Base-by-base conservation (phyloP, 257 asterid genomes). In the Rehmannia glutinosa region DNA sequence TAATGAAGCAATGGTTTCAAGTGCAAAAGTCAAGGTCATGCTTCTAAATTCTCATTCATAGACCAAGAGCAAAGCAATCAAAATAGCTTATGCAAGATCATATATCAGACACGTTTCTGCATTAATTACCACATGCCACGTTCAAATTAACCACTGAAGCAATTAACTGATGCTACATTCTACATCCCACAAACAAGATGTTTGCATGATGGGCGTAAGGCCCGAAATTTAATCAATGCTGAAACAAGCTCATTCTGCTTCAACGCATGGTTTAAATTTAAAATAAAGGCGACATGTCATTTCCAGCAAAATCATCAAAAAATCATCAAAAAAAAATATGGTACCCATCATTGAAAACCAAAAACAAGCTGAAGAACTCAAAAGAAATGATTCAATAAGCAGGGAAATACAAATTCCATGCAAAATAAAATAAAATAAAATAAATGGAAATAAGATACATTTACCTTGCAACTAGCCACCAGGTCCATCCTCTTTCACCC, bases 401-500 rank as follows among this genome's bases (percentile, higher is more conserved):
- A 25, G n/a, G 0, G 12, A 36, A 16, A 9, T n/a, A 59, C 42
- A 56, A 39, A 21, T 41, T 28, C 23, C 32, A 38, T 54, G 49
- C 24, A 56, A 28, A 41, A 16, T 0, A 19, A 45, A 11, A 54
- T 30, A 1, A 45, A 23, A 67, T 8, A 41, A 53, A 8, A 41
- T n/a, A n/a, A n/a, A n/a, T n/a, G n/a, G 21, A 49, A 39, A 23
- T 5, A 20, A 8, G 43, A 4, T 6, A 35, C 32, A 38, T 57
- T 64, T 60, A 77, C 82, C 82, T 73, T 73, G 73, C 79, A 77
- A 56, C 76, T 53, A 19, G 73, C 56, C 69, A 64, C 78, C 58
- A 50, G 52, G 57, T 73, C 82, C 82, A 77, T 77, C 42, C 62
- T 72, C 60, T 55, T 17, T 15, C 54, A 66, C 58, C 32, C 10